Percentiles rank a stretch among this genome's conserved stretches.
Evolutionary conservation across 495 filamentous ascomycete genomes (phyloP).

Genomic region (Pyrenula massariospora): DNA sequence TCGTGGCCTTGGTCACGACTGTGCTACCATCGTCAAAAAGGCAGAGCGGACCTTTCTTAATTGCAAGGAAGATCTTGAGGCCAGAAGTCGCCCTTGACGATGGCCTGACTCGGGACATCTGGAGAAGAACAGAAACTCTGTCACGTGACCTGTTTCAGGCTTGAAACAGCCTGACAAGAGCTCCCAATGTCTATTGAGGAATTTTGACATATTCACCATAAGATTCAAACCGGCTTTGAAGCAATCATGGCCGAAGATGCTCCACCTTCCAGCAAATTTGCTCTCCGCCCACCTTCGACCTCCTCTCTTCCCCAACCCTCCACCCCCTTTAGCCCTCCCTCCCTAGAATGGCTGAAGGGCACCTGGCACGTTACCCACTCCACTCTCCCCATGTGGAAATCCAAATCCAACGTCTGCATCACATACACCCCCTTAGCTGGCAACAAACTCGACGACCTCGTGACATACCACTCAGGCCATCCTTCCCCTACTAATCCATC

Average conservation of each 20-base stretch:
- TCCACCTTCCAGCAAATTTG: not conserved
- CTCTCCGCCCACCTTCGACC: conserved; percentile 3
- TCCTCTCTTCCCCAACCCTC: conserved; percentile 6
- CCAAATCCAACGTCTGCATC: conserved; percentile 58
- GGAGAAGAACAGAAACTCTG: too few species aligned
- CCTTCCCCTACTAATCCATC: conserved; percentile 2
- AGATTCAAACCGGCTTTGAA: too few species aligned
- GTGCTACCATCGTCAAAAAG: too few species aligned
- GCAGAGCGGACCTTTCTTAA: too few species aligned
- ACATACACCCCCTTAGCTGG: conserved; percentile 45
- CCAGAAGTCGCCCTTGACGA: too few species aligned
- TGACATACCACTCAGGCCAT: conserved; percentile 44
- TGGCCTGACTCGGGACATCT: too few species aligned
- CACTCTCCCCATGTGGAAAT: conserved; percentile 63
- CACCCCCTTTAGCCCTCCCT: conserved; percentile 33
- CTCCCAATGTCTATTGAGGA: too few species aligned
- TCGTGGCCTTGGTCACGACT: too few species aligned
- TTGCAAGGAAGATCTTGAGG: too few species aligned
- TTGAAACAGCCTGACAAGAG: too few species aligned
- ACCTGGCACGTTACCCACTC: conserved; percentile 62
- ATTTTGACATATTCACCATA: too few species aligned
- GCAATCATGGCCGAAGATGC: not conserved
- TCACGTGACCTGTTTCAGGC: too few species aligned
- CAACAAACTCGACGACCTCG: conserved; percentile 50
- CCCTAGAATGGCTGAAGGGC: conserved; percentile 46